A percentile compares a stretch with the other conserved stretches of the same genome.
These are phyloP conservation scores for Pisolithus albus DNA, from an alignment of 768 basidiomycete genomes.

Conservation along the genomic window DNA sequence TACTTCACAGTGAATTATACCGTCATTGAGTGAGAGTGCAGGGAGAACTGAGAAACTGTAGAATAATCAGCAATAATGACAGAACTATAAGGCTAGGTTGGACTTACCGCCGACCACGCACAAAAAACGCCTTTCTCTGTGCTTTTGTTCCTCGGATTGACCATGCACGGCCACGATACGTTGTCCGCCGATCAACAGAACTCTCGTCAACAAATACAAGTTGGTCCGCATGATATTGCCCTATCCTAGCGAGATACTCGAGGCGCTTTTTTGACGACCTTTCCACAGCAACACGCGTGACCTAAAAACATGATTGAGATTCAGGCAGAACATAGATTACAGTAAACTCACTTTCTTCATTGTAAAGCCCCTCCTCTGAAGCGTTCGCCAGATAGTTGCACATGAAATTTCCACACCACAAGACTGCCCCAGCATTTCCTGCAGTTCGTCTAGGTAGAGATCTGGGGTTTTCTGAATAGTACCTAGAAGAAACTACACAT, in stretches of 20 bases:
- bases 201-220: constrained; percentile 23
- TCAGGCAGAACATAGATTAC: background rate
- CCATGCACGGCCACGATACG: constrained; percentile 17
- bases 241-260: background rate
- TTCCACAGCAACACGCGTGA: constrained; percentile 1
- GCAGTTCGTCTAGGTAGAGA: too few relatives aligned
- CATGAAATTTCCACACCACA: too few relatives aligned
- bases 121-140: constrained; percentile 12
- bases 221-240: background rate
- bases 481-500: too few relatives aligned
- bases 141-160: constrained; percentile 15
- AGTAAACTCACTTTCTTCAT: background rate
- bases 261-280: background rate
- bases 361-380: too few relatives aligned
- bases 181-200: constrained; percentile 13
- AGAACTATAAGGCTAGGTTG: background rate
- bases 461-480: too few relatives aligned
- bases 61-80: constrained; percentile 10
- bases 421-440: too few relatives aligned
- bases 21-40: too few relatives aligned
- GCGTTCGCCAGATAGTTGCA: too few relatives aligned
- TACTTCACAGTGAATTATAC: too few relatives aligned
- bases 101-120: constrained; percentile 5
- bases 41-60: too few relatives aligned
- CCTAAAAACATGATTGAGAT: background rate